phyloP scores from a whole-genome alignment of 1,139 yeast species.

The Citeromyces hawaiiensis region DNA sequence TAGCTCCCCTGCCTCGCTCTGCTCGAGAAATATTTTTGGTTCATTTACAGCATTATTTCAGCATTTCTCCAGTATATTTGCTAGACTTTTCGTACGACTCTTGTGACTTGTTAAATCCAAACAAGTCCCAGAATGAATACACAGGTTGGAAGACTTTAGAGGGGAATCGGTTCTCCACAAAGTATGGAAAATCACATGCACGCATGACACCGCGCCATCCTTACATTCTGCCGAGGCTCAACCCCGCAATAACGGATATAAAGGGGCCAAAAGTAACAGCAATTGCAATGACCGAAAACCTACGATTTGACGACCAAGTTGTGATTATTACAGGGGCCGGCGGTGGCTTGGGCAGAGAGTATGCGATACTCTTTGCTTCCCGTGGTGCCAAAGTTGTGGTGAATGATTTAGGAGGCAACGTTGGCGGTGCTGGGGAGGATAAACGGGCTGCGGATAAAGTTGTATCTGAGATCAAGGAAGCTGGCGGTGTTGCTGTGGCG shows the following conservation, averaged over 20 bases:
- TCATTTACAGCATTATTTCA: no score
- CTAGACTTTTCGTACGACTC: no score
- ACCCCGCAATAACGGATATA: background rate
- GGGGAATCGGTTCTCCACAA: background rate
- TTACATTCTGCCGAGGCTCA: conserved; percentile 1
- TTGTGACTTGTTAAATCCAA: no score
- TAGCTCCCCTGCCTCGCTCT: no score
- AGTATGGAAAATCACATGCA: background rate
- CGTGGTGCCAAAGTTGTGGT: conserved; percentile 91
- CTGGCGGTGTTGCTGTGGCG: conserved; percentile 85
- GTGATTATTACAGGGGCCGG: conserved; percentile 96
- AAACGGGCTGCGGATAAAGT: conserved; percentile 77
- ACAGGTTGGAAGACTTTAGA: no score
- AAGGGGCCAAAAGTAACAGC: background rate
- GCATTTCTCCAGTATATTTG: no score
- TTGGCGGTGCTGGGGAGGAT: conserved; percentile 50
- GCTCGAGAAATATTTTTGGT: no score
- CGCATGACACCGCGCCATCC: background rate
- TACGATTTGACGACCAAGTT: conserved; percentile 63
- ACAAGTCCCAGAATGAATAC: no score
- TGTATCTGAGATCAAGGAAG: conserved; percentile 64
- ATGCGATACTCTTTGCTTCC: conserved; percentile 77
- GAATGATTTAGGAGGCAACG: conserved; percentile 83
- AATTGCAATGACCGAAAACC: conserved; percentile 5
- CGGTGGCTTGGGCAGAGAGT: conserved; percentile 87